A percentile compares a stretch with the other conserved stretches of the same genome.
phyloP scores from a whole-genome alignment of 345 rosid genomes.

The Dimocarpus longan region DNA sequence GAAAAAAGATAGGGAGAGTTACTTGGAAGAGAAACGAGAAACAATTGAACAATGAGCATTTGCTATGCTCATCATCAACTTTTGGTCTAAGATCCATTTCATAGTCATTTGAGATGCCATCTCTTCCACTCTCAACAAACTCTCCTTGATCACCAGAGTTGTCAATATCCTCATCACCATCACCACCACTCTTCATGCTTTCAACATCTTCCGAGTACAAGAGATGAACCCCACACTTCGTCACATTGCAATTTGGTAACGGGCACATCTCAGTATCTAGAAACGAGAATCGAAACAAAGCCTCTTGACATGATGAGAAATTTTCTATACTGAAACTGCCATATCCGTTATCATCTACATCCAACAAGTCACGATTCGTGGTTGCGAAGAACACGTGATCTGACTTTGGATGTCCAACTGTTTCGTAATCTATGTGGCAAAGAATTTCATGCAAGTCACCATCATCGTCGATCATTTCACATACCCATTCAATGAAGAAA shows the following conservation, averaged over 20 bases:
- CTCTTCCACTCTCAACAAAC: neutral
- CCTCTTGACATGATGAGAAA: neutral
- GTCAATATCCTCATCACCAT: neutral
- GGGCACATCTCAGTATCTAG: neutral
- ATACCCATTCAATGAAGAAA: neutral
- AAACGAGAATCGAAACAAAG: constrained; percentile 5
- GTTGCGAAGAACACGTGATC: constrained; percentile 1
- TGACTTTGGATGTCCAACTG: neutral
- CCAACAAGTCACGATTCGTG: neutral
- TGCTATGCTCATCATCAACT: neutral
- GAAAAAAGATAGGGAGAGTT: neutral
- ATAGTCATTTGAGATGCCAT: neutral
- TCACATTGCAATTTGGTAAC: neutral
- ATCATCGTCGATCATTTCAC: neutral
- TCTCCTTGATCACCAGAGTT: neutral
- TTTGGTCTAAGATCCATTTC: neutral
- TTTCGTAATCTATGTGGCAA: neutral
- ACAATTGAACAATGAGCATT: neutral
- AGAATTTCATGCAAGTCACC: neutral
- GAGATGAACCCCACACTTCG: neutral
- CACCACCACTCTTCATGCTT: neutral
- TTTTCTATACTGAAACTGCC: neutral
- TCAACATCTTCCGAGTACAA: neutral
- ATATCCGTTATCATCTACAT: neutral
- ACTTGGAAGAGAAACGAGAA: neutral